phyloP scores from a whole-genome alignment of 2,329 filamentous ascomycete genomes.

The Cladosporium sp. region DNA sequence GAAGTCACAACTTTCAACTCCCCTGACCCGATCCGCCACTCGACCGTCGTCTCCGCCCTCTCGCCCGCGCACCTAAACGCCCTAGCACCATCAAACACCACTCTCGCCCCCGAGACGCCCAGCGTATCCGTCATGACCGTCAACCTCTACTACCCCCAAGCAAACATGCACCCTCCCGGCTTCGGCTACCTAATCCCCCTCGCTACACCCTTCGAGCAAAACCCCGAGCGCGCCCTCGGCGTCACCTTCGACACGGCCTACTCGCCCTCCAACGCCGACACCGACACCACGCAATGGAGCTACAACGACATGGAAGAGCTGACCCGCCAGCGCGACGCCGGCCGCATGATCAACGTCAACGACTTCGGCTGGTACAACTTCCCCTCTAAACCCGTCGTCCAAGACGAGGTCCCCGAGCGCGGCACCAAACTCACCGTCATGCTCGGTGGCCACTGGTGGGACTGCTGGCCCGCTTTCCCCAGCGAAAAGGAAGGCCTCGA shows the following conservation, averaged over 20 bases:
- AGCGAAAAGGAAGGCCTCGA: constrained; percentile 64
- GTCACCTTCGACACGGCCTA: constrained; percentile 85
- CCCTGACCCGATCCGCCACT: constrained; percentile 39
- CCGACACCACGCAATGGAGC: constrained; percentile 31
- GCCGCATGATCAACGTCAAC: constrained; percentile 36
- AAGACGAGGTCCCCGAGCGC: constrained; percentile 48
- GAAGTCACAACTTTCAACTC: constrained; percentile 38
- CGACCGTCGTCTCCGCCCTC: constrained; percentile 67
- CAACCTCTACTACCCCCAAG: constrained; percentile 78
- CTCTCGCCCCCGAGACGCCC: constrained; percentile 47
- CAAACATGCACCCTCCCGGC: constrained; percentile 66
- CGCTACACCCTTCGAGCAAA: constrained; percentile 67
- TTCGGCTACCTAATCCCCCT: constrained; percentile 93
- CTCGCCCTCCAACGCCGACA: constrained; percentile 32
- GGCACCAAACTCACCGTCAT: constrained; percentile 89
- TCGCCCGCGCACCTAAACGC: constrained; percentile 42
- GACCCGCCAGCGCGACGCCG: constrained; percentile 28
- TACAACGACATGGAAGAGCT: constrained; percentile 30
- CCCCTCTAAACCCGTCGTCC: constrained; percentile 33
- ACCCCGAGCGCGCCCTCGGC: constrained; percentile 81
- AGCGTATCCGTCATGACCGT: constrained; percentile 81
- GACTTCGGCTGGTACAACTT: constrained; percentile 40
- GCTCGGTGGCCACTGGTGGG: constrained; percentile 92
- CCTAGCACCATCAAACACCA: constrained; percentile 23
- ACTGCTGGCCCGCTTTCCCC: constrained; percentile 64